These are phyloP conservation scores for Anthoceros angustus DNA, from an alignment of 225 moss, liverwort and hornwort genomes.

Conservation along the genomic window DNA sequence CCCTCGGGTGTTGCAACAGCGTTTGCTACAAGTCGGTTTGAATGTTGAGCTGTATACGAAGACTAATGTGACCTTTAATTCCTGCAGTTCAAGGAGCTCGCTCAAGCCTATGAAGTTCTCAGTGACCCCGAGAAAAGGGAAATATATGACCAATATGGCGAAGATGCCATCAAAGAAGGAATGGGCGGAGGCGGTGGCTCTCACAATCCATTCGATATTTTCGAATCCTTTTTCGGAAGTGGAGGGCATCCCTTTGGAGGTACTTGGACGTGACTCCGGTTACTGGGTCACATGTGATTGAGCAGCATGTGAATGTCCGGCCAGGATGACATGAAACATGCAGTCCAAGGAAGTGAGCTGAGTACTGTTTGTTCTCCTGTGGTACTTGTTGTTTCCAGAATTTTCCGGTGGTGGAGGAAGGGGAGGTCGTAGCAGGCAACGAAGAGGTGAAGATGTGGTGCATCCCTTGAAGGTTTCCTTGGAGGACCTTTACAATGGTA, in stretches of 20 bases:
- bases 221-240: slow-evolving; percentile 45
- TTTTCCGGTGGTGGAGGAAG: slow-evolving; percentile 17
- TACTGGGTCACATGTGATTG: not conserved
- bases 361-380: not conserved
- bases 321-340: not conserved
- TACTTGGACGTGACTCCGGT: not conserved
- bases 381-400: not conserved
- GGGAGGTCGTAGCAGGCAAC: slow-evolving; percentile 21
- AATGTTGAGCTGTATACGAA: too few species aligned
- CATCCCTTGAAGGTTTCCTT: slow-evolving; percentile 31
- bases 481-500: slow-evolving; percentile 32
- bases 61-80: not conserved
- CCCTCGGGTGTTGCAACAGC: too few species aligned
- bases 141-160: slow-evolving; percentile 42
- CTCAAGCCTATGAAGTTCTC: slow-evolving; percentile 42
- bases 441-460: slow-evolving; percentile 35
- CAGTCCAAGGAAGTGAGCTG: not conserved
- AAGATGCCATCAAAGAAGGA: slow-evolving; percentile 43
- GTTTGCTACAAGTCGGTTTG: too few species aligned
- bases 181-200: slow-evolving; percentile 43
- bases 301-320: not conserved
- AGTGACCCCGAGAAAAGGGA: slow-evolving; percentile 48
- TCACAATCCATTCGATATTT: slow-evolving; percentile 46
- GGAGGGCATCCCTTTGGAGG: slow-evolving; percentile 12
- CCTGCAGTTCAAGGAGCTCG: slow-evolving; percentile 44